Evolutionary conservation across 805 yeast genomes (phyloP).

Genomic region (Candida sithepensis): DNA sequence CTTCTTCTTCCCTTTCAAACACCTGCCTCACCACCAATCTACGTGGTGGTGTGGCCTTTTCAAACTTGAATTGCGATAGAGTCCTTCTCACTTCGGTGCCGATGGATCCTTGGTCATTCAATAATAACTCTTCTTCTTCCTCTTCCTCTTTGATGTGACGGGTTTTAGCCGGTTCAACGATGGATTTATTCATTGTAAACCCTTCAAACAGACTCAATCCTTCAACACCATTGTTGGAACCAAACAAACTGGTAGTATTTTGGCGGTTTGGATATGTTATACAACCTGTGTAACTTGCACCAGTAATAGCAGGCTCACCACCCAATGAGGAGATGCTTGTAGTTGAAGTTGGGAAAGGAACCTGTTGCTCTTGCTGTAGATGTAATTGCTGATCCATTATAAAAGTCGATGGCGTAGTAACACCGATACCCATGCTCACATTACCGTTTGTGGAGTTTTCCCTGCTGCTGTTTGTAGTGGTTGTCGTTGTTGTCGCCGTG

Average conservation of each 20-base stretch:
- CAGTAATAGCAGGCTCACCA: constrained; percentile 4
- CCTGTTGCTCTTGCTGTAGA: neutral
- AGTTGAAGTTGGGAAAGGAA: neutral
- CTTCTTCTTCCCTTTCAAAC: neutral
- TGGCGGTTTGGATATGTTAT: too few relatives aligned
- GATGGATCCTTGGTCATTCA: neutral
- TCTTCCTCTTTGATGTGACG: too few relatives aligned
- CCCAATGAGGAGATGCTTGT: constrained; percentile 4
- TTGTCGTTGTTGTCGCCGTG: too few relatives aligned
- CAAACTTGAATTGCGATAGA: neutral
- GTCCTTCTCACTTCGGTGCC: neutral
- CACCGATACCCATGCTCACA: neutral
- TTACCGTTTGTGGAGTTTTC: neutral
- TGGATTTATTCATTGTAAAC: constrained; percentile 10
- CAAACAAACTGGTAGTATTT: too few relatives aligned
- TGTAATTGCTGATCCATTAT: constrained; percentile 1
- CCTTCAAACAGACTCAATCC: constrained; percentile 16
- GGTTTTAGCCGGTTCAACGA: too few relatives aligned
- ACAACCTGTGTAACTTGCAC: constrained; percentile 8
- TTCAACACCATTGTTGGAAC: too few relatives aligned
- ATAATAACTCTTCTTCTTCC: too few relatives aligned
- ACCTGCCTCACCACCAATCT: neutral
- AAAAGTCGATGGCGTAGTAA: neutral
- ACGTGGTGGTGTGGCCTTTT: neutral
- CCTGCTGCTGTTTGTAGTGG: neutral